A percentile compares a stretch with the other conserved stretches of the same genome.
These are phyloP conservation scores for Musa troglodytarum DNA, from an alignment of 176 grass and related monocot species.

Conservation along the genomic window DNA sequence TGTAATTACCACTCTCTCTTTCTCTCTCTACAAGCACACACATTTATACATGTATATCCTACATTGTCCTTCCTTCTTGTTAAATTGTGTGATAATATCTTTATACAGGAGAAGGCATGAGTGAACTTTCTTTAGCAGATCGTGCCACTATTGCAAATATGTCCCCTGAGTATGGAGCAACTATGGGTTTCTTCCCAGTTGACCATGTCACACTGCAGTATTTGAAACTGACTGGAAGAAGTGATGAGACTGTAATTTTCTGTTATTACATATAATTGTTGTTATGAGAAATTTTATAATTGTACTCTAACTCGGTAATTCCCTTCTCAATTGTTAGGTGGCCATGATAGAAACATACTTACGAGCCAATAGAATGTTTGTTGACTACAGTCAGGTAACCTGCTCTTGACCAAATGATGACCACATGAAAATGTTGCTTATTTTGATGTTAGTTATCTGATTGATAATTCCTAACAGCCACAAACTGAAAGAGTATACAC, in stretches of 20 bases:
- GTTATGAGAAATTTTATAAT: neutral
- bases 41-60: neutral
- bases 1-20: neutral
- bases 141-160: slow-evolving; percentile 97
- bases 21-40: neutral
- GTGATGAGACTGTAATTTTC: slow-evolving; percentile 72
- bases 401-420: slow-evolving; percentile 4
- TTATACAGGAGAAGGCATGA: slow-evolving; percentile 62
- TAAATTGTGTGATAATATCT: neutral
- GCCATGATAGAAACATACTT: slow-evolving; percentile 92
- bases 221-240: slow-evolving; percentile 89
- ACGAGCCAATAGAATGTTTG: slow-evolving; percentile 85
- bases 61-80: neutral
- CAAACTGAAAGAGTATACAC: slow-evolving; percentile 87
- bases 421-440: neutral
- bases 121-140: slow-evolving; percentile 83
- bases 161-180: slow-evolving; percentile 97
- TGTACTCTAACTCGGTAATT: neutral
- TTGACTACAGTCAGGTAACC: slow-evolving; percentile 74
- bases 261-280: slow-evolving; percentile 15
- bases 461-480: slow-evolving; percentile 33
- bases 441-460: slow-evolving; percentile 16
- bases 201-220: slow-evolving; percentile 76
- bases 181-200: slow-evolving; percentile 99
- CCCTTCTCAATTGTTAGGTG: slow-evolving; percentile 38